Conservation (phyloP, 768 basidiomycete genomes). For the Hirschioporus abietinus region DNA sequence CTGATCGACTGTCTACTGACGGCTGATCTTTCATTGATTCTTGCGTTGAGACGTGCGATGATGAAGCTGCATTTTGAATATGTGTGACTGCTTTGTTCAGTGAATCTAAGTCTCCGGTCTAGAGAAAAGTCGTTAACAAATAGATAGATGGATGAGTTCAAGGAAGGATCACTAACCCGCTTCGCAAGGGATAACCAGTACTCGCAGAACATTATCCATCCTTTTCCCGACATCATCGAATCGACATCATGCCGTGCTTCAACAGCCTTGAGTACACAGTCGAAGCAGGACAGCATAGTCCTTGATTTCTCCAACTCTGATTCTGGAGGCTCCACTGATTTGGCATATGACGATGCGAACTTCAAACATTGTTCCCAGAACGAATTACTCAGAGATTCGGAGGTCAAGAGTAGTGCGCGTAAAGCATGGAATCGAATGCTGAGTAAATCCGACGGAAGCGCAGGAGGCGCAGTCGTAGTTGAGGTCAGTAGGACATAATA, state of each 20-base stretch:
- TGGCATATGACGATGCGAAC: constrained; percentile 41
- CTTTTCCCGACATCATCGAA: constrained; percentile 41
- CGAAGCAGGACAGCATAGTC: constrained; percentile 38
- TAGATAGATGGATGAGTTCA: background rate
- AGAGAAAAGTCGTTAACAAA: background rate
- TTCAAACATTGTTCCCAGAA: constrained; percentile 71
- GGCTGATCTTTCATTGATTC: background rate
- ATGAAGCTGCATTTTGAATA: background rate
- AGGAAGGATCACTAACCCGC: constrained; percentile 36
- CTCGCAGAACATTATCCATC: constrained; percentile 63
- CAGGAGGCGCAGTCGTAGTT: constrained; percentile 11
- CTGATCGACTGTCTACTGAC: too few species aligned
- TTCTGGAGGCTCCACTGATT: constrained; percentile 19
- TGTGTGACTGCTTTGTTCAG: background rate
- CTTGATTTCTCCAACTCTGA: constrained; percentile 28
- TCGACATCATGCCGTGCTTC: constrained; percentile 30
- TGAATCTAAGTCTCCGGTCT: background rate
- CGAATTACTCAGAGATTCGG: constrained; percentile 39
- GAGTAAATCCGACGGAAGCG: constrained; percentile 22
- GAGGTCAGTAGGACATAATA: constrained; percentile 49
- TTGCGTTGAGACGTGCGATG: background rate
- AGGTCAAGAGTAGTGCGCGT: constrained; percentile 42
- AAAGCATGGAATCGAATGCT: constrained; percentile 38
- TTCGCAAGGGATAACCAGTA: constrained; percentile 67
- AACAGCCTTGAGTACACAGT: constrained; percentile 36